Evolutionary conservation across 23 red algal genomes (phyloP).

Genomic region (Gracilaria vermiculophylla): DNA sequence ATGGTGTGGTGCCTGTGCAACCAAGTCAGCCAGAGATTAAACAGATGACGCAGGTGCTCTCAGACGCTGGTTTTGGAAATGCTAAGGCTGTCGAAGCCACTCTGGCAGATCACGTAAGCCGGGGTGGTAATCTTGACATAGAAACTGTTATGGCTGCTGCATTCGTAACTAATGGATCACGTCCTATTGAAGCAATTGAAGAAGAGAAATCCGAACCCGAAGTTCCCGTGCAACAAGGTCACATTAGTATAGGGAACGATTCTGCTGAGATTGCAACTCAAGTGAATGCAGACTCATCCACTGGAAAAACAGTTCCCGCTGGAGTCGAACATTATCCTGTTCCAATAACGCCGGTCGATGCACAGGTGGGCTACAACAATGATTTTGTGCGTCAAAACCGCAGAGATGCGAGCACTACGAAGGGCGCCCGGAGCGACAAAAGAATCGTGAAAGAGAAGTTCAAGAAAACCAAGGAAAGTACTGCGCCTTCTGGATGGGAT

Average conservation of each 20-base stretch:
- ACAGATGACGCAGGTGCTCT: constrained; percentile 37
- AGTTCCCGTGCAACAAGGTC: neutral
- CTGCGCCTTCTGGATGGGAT: constrained; percentile 54
- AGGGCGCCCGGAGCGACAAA: neutral
- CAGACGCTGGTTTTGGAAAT: constrained; percentile 45
- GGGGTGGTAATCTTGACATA: constrained; percentile 42
- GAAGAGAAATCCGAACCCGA: neutral
- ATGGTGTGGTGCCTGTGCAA: constrained; percentile 8
- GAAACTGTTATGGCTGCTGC: constrained; percentile 60
- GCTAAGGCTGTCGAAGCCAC: constrained; percentile 29
- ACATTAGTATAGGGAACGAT: neutral
- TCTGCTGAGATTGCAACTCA: neutral
- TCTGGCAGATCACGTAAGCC: constrained; percentile 41
- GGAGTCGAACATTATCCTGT: neutral
- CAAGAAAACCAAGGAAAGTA: neutral
- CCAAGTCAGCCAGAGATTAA: constrained; percentile 17
- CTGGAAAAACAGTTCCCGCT: neutral
- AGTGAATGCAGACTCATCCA: neutral
- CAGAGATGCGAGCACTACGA: neutral
- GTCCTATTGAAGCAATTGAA: neutral
- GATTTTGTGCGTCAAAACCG: neutral
- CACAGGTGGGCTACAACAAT: neutral
- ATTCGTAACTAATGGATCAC: constrained; percentile 22
- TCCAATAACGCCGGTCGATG: neutral
- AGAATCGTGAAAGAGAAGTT: constrained; percentile 9